Conservation (phyloP, 192 early-diverging fungal genomes). For the Diversispora epigaea region DNA sequence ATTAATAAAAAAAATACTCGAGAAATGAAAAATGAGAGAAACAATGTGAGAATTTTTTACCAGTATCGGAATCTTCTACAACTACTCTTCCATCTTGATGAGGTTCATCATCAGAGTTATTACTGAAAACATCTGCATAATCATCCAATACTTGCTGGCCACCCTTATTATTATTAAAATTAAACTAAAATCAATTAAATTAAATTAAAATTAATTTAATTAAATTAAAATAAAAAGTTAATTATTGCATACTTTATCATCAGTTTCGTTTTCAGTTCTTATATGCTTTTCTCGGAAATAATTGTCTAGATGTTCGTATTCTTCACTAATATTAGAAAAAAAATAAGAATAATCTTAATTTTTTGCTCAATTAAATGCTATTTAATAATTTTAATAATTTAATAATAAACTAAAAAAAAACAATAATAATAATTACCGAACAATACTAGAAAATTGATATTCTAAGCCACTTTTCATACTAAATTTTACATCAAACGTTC, state of each 20-base stretch:
- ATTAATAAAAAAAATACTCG: background rate
- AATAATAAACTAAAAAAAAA: background rate
- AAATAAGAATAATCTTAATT: conserved; percentile 23
- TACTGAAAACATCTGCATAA: no score
- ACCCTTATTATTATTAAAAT: conserved; percentile 39
- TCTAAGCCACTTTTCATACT: conserved; percentile 78
- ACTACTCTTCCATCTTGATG: background rate
- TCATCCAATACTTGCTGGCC: background rate
- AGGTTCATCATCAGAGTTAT: no score
- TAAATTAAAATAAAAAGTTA: background rate
- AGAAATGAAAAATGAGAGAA: background rate
- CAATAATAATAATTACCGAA: conserved; percentile 43
- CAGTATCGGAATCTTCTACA: conserved; percentile 59
- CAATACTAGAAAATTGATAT: conserved; percentile 85
- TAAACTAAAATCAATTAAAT: conserved; percentile 8
- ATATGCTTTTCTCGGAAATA: conserved; percentile 84
- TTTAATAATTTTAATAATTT: no score
- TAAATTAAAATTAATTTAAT: background rate
- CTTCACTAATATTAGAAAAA: conserved; percentile 58
- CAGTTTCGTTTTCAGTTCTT: conserved; percentile 60
- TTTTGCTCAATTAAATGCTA: background rate
- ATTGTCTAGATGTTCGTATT: conserved; percentile 77
- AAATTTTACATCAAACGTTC: conserved; percentile 95
- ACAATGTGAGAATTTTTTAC: conserved; percentile 39
- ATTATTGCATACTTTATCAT: conserved; percentile 40